Evolutionary conservation across 2,329 filamentous ascomycete genomes (phyloP).

Genomic region (Talaromyces funiculosus): DNA sequence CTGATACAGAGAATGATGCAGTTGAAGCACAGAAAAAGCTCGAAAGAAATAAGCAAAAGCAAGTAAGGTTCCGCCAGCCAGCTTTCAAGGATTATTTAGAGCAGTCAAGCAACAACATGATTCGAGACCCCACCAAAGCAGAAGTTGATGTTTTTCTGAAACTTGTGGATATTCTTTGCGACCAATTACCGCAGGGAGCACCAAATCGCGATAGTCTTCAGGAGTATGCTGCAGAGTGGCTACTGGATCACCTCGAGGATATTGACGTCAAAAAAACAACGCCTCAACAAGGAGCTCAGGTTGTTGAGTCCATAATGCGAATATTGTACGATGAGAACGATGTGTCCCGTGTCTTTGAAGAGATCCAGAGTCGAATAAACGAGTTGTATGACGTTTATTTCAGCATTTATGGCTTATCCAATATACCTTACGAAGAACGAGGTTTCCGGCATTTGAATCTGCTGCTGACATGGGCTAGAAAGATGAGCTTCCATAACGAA

Average conservation of each 20-base stretch:
- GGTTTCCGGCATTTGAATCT: not conserved
- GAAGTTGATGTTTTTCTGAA: not conserved
- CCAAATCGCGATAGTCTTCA: not conserved
- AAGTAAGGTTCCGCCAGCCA: not conserved
- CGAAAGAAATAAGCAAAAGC: not conserved
- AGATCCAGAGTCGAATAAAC: not conserved
- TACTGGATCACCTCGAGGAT: not conserved
- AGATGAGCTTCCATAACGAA: slow-evolving; percentile 5
- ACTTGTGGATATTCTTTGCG: not conserved
- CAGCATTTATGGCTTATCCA: not conserved
- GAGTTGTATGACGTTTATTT: not conserved
- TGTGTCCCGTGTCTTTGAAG: not conserved
- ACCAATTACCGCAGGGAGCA: slow-evolving; percentile 1
- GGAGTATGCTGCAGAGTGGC: slow-evolving; percentile 1
- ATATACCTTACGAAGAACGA: not conserved
- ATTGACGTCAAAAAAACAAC: not conserved
- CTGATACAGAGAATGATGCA: not conserved
- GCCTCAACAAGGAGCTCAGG: slow-evolving; percentile 1
- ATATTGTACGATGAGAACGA: not conserved
- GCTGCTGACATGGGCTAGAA: not conserved
- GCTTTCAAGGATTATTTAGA: slow-evolving; percentile 2
- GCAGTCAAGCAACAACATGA: not conserved
- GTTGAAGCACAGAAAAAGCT: not conserved
- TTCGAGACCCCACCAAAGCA: not conserved
- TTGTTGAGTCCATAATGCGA: not conserved